A percentile compares a stretch with the other conserved stretches of the same genome.
phyloP scores from a whole-genome alignment of 768 basidiomycete genomes.

The Sistotremastrum suecicum region DNA sequence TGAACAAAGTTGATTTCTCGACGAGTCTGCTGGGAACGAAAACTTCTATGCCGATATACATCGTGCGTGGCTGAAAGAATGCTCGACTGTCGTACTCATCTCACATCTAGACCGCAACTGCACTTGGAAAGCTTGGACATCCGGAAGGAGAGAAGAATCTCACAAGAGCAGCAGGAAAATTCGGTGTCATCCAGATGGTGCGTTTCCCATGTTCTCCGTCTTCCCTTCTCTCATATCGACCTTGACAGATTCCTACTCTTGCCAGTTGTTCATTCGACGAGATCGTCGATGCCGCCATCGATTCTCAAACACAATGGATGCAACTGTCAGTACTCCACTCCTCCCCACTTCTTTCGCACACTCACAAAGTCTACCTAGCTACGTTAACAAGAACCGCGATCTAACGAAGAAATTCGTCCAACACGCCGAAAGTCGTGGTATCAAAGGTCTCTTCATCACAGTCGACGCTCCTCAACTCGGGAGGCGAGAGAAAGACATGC shows the following conservation, averaged over 20 bases:
- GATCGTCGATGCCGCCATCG: conserved; percentile 72
- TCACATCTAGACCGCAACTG: conserved; percentile 51
- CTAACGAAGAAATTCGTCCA: conserved; percentile 79
- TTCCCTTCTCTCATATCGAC: not conserved
- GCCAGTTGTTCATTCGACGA: conserved; percentile 96
- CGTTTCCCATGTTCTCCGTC: not conserved
- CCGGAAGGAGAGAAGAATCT: conserved; percentile 89
- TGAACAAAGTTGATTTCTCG: conserved; percentile 76
- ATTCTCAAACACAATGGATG: conserved; percentile 71
- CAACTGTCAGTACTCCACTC: conserved; percentile 44
- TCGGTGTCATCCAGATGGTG: conserved; percentile 64
- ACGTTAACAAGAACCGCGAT: conserved; percentile 82
- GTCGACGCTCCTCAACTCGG: conserved; percentile 97
- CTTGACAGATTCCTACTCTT: conserved; percentile 74
- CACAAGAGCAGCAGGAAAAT: conserved; percentile 77
- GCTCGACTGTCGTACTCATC: not conserved
- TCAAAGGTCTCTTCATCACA: conserved; percentile 92
- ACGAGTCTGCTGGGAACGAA: conserved; percentile 68
- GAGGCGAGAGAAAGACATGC: conserved; percentile 85
- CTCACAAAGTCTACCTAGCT: conserved; percentile 25
- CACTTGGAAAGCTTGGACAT: conserved; percentile 87
- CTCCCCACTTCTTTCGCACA: not conserved
- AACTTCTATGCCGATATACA: conserved; percentile 68
- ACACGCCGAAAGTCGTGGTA: conserved; percentile 80
- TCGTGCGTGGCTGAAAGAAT: conserved; percentile 28